Base-by-base conservation (phyloP, 306 rosid species). In the Fagus sylvatica region DNA sequence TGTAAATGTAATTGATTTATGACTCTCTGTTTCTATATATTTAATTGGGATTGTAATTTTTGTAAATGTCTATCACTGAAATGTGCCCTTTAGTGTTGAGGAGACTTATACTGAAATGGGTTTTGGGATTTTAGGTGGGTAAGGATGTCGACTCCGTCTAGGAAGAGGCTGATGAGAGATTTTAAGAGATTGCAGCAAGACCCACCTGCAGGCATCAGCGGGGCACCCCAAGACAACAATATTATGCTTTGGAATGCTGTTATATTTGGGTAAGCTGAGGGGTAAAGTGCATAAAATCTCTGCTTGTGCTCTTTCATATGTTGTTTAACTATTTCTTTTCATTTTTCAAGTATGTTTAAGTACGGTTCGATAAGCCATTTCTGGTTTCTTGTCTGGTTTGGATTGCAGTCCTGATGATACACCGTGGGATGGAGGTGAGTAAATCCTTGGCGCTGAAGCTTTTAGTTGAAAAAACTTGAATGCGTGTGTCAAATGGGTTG, bases 201-300 rank as follows among this genome's bases (percentile, higher is more conserved):
- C 79, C 98, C 98, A 12, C 98, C 98, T 65, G 98, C 98, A 3
- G 98, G 98, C 57, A 95, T 95, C 81, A 95, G 98, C 69, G 98
- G 98, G 51, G 98, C 98, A 3, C 98, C 98, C 19, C 98, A 92
- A 83, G 98, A 95, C 89, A 95, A 92, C 84, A 95, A 95, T 76
- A 91, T 95, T 42, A 92, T 92, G 98, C 87, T 92, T 53, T 95
- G 98, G 98, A 95, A 92, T 82, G 98, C 98, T 81, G 98, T 95
- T 64, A 95, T 95, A 80, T 95, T 95, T 77, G 98, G 98, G 98
- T 95, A 83, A 79, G 93, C 80, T 84, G 74, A 67, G 60, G 60
- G 42, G 64, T 12, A 40, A 65, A 84, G 75, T 79, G 71, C 72
- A 71, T 56, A 2, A 60, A 66, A 80, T 80, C 51, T 69, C 57